Percentiles rank a stretch among this genome's conserved stretches.
These are phyloP conservation scores for Elymus sibiricus DNA, from an alignment of 176 grass and related monocot species.

Conservation along the genomic window DNA sequence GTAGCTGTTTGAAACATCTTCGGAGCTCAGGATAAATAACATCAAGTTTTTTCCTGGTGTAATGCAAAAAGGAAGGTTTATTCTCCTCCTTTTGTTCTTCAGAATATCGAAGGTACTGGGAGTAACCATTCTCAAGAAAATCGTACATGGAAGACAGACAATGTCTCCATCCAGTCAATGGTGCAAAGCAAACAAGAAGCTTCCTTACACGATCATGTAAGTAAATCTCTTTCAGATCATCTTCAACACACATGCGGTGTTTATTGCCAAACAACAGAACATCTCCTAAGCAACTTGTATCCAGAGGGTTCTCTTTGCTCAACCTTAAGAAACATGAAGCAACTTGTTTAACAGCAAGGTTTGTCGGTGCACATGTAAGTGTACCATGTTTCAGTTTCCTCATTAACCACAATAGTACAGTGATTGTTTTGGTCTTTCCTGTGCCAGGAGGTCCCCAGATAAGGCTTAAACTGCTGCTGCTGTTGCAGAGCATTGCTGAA, in stretches of 20 bases:
- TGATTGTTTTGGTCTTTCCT: conserved; percentile 67
- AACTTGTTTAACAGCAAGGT: conserved; percentile 62
- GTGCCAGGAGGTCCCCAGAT: conserved; percentile 78
- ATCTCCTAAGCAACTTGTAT: conserved; percentile 46
- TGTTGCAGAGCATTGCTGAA: conserved; percentile 28
- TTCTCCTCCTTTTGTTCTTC: not conserved
- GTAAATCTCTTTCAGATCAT: conserved; percentile 59
- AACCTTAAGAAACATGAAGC: conserved; percentile 51
- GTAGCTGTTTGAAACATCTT: conserved; percentile 58
- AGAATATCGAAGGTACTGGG: conserved; percentile 31
- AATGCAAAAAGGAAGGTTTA: conserved; percentile 38
- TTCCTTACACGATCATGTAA: conserved; percentile 49
- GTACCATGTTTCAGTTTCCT: conserved; percentile 33
- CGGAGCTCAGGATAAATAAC: conserved; percentile 19
- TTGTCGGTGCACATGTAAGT: conserved; percentile 70
- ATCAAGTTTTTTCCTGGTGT: conserved; percentile 38
- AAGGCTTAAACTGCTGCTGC: conserved; percentile 42
- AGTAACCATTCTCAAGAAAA: conserved; percentile 46
- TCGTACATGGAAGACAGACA: conserved; percentile 37
- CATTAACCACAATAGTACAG: conserved; percentile 50
- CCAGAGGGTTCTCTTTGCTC: conserved; percentile 33
- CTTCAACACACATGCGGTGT: conserved; percentile 37
- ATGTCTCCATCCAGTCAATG: conserved; percentile 59
- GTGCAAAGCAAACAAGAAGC: conserved; percentile 52
- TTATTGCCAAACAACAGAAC: conserved; percentile 63